Evolutionary conservation across 306 rosid genomes (phyloP), one percentile per base, ranked within the genome.

Genomic region (Abrus pulchellus): DNA sequence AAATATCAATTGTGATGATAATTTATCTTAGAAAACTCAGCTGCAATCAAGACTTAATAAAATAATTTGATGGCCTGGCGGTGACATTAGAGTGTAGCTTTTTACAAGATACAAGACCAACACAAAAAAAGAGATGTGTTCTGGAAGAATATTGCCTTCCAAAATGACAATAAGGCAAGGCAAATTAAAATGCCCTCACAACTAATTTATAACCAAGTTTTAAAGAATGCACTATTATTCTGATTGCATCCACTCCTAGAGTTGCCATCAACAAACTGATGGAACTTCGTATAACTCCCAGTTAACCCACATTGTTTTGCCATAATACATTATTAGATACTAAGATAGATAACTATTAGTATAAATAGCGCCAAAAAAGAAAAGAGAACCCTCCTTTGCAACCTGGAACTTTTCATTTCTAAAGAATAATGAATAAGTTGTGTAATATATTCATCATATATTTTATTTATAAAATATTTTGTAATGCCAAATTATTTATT

Each of bases 21-120:
- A 41, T 75, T 49, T 29, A 66, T 10, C 67, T 38, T 56, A 56
- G 44, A 75, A 82, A 9, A 32, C 40, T 59, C 74, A 56, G 48
- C 36, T 69, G 32, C 2, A 6, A 44, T 34, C 44, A 66, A 43
- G 12, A 14, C 9, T 61, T 40, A 34, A 32, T 60, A 33, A 62
- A 33, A 64, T 40, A 38, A 63, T 63, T 61, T 62, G 34, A 60
- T 60, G 30, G 68, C 8, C 44, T 6, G 41, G 30, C n/a, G 5
- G 44, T n/a, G 9, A 20, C 50, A 34, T 49, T 27, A 56, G 49
- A 9, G 40, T 28, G 71, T 48, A 4, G 20, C 30, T 11, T 49
- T 38, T 38, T 14, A 48, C 33, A 33, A 57, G 57, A 66, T 67
- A 71, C 49, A 38, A 64, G 64, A 80, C 28, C 34, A 61, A 40